Percentiles rank a stretch among this genome's conserved stretches.
Conservation (phyloP, 164 flowering plant genomes). For the Magnolia kwangsiensis region DNA sequence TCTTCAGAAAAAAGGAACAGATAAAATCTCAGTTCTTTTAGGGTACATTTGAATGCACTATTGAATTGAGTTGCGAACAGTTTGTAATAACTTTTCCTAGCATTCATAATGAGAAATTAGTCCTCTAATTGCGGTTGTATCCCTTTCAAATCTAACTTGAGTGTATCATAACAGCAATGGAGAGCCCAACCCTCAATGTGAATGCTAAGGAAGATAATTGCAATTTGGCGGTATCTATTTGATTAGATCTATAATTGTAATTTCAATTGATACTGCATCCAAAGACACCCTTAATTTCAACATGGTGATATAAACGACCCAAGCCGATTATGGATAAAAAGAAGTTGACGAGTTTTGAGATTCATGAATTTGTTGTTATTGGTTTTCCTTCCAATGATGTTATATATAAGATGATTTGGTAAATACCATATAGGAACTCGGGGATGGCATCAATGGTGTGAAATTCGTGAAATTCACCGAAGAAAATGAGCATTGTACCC, state of each 20-base stretch:
- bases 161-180: not conserved
- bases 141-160: not conserved
- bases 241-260: too few species aligned
- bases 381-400: not conserved
- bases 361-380: not conserved
- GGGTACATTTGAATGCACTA: not conserved
- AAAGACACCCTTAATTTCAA: not conserved
- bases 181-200: too few species aligned
- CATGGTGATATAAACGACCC: not conserved
- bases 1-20: too few species aligned
- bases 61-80: not conserved
- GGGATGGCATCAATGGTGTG: not conserved
- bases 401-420: not conserved
- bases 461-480: too few species aligned
- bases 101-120: too few species aligned
- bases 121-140: not conserved
- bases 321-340: not conserved
- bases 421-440: not conserved
- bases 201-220: not conserved
- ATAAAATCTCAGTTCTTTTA: not conserved
- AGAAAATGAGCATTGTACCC: conserved; percentile 59
- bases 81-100: too few species aligned
- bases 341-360: not conserved
- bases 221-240: not conserved
- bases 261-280: not conserved